Conservation (phyloP, 306 rosid genomes). For the Alnus rubra region DNA sequence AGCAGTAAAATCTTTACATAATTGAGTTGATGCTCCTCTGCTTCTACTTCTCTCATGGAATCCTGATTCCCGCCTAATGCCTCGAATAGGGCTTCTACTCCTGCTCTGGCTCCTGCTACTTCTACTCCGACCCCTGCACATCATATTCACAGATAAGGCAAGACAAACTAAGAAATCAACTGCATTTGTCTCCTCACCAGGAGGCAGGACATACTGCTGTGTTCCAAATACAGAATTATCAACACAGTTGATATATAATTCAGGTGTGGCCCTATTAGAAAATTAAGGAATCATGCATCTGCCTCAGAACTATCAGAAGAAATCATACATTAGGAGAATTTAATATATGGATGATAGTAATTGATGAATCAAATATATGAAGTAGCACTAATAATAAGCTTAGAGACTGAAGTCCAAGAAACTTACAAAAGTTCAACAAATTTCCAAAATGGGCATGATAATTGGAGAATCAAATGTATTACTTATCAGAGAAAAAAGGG, state of each 20-base stretch:
- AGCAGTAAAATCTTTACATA: conserved; percentile 74
- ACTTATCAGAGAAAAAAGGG: not conserved
- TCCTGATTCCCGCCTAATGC: conserved; percentile 67
- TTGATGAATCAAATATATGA: not conserved
- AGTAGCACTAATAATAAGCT: not conserved
- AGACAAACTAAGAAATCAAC: conserved; percentile 34
- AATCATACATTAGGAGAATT: not conserved
- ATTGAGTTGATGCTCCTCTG: conserved; percentile 60
- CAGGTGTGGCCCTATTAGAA: not conserved
- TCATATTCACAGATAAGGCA: conserved; percentile 20
- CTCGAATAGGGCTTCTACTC: conserved; percentile 60
- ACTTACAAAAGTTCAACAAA: not conserved
- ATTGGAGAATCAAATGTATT: conserved; percentile 41
- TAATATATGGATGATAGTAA: not conserved
- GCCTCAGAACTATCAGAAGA: not conserved
- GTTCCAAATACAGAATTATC: not conserved
- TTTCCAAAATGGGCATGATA: not conserved
- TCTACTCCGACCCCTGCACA: conserved; percentile 39
- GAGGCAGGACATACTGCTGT: not conserved
- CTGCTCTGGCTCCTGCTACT: conserved; percentile 48
- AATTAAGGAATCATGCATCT: not conserved
- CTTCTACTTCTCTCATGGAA: conserved; percentile 63
- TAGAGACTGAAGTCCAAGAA: not conserved
- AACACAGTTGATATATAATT: not conserved
- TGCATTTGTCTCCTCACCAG: conserved; percentile 16